Evolutionary conservation across 164 flowering plant species (phyloP), one percentile per base, ranked within the genome.

Genomic region (Berberis thunbergii): DNA sequence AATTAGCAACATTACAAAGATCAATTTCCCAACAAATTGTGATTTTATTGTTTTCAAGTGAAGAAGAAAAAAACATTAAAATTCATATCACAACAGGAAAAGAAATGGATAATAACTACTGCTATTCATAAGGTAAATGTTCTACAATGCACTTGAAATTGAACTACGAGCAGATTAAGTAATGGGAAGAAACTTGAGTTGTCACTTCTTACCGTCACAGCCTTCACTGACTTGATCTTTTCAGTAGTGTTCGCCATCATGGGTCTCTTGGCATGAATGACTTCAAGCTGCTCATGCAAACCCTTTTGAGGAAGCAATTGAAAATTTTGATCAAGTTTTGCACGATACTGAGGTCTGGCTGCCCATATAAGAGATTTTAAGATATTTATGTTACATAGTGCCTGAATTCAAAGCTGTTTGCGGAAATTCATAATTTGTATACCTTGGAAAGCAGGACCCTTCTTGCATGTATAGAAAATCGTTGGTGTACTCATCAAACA

Each of bases 331-430:
- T 49, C 69, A 50, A 11, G 48, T 48, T 41, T 57, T 44, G 53
- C 55, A 39, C 72, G 68, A 62, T 64, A 74, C 62, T 26, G 63
- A 54, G 79, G 79, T 69, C 76, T 70, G 72, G 70, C 65, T 64
- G 49, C 49, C 49, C 49, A 46, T 26, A 26, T 26, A 26, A 26
- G 26, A 26, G 26, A 26, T 26, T 26, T 26, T 26, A 26, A 0
- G 26, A 26, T 26, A 26, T 26, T 26, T 26, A 26, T 26, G 26
- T 26, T 26, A 26, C 26, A 26, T 26, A 26, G 26, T 26, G 26
- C 26, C 26, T 26, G 26, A 26, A 26, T 26, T 26, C 26, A 26
- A 26, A 26, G 26, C 26, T 26, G 26, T 26, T 26, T 26, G 26
- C 26, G 26, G 26, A 26, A 26, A 26, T 26, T 26, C 26, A 26